Evolutionary conservation across 2,329 filamentous ascomycete species (phyloP).

Genomic region (Arthrobotrys musiformis): DNA sequence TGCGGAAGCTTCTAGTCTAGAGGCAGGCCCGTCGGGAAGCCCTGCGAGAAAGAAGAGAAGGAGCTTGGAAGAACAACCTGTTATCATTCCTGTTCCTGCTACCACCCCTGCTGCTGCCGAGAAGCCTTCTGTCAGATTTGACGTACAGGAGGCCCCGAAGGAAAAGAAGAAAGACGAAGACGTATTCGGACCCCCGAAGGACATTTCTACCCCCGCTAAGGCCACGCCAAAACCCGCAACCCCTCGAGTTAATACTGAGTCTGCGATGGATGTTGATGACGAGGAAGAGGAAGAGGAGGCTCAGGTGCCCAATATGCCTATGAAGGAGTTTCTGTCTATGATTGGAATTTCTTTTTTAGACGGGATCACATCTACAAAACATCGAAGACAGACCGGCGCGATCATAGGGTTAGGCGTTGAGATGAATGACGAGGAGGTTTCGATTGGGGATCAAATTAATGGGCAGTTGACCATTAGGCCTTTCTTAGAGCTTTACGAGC

Average conservation of each 20-base stretch:
- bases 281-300: slow-evolving; percentile 66
- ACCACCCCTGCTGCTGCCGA: slow-evolving; percentile 7
- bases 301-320: slow-evolving; percentile 70
- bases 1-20: slow-evolving; percentile 15
- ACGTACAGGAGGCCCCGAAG: slow-evolving; percentile 35
- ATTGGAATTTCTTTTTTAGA: slow-evolving; percentile 99
- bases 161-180: slow-evolving; percentile 29
- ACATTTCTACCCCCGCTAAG: background rate
- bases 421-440: slow-evolving; percentile 63
- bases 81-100: background rate
- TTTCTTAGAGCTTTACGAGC: slow-evolving; percentile 93
- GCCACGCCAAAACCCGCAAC: background rate
- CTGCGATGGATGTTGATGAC: slow-evolving; percentile 63
- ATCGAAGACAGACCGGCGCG: slow-evolving; percentile 68
- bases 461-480: slow-evolving; percentile 91
- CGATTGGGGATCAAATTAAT: slow-evolving; percentile 72
- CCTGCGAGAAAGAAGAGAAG: slow-evolving; percentile 53
- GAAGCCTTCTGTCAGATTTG: slow-evolving; percentile 41
- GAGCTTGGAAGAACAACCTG: slow-evolving; percentile 46
- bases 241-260: background rate
- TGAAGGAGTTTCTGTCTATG: slow-evolving; percentile 93
- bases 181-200: slow-evolving; percentile 34
- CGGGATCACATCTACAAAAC: slow-evolving; percentile 86
- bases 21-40: slow-evolving; percentile 30
- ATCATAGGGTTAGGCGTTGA: slow-evolving; percentile 58